Percentiles rank a stretch among this genome's conserved stretches.
Conservation (phyloP, 1,139 yeast genomes). For the Suhomyces taliae region DNA sequence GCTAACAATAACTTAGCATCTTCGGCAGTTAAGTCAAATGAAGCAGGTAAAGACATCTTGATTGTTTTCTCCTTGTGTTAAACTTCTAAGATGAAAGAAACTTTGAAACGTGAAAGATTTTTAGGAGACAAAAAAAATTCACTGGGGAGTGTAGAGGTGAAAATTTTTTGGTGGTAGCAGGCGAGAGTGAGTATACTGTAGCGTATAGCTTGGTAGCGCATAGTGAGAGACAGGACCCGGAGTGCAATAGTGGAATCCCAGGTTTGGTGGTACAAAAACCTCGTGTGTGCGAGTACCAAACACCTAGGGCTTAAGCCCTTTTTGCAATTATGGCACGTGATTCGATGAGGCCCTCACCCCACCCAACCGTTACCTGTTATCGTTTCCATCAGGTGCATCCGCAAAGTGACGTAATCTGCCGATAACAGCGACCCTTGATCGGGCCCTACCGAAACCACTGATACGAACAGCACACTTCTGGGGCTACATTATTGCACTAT, state of each 20-base stretch:
- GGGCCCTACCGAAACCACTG: too few relatives aligned
- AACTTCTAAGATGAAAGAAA: constrained; percentile 11
- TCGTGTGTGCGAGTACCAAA: background rate
- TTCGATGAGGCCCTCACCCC: background rate
- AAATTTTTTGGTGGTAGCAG: constrained; percentile 8
- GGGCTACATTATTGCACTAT: too few relatives aligned
- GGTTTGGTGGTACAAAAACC: background rate
- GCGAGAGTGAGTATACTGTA: background rate
- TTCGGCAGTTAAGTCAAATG: constrained; percentile 93
- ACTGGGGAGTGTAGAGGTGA: constrained; percentile 11
- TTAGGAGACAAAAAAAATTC: constrained; percentile 9
- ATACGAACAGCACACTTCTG: too few relatives aligned
- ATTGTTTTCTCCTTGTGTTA: constrained; percentile 14
- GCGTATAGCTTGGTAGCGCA: constrained; percentile 6
- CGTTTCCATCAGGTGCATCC: background rate
- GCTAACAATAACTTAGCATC: constrained; percentile 99
- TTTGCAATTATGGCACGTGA: background rate
- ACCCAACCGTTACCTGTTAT: background rate
- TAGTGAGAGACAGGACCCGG: constrained; percentile 1
- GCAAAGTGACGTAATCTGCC: background rate
- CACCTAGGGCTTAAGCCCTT: constrained; percentile 8
- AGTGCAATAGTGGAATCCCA: constrained; percentile 7
- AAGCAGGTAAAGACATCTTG: constrained; percentile 82
- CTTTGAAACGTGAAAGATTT: constrained; percentile 12
- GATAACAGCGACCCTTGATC: background rate